phyloP scores from a whole-genome alignment of 352 stramenopile genomes.

The Pythium catenulatum region DNA sequence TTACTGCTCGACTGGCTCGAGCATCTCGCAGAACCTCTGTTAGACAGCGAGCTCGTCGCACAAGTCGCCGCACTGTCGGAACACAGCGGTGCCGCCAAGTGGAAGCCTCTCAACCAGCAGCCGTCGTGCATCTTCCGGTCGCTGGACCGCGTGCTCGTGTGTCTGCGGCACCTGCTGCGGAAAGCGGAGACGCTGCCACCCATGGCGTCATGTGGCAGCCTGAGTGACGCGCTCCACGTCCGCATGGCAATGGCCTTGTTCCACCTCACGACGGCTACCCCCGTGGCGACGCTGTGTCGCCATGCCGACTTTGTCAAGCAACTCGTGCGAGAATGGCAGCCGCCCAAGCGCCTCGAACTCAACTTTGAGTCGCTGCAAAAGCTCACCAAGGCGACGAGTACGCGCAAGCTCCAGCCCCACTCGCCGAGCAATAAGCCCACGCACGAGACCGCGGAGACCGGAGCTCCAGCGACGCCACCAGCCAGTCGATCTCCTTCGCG shows the following conservation, averaged over 20 bases:
- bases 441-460: conserved; percentile 55
- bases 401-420: not conserved
- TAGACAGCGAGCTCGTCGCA: conserved; percentile 64
- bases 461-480: not conserved
- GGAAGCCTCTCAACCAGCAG: conserved; percentile 75
- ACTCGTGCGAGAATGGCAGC: conserved; percentile 76
- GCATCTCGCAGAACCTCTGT: conserved; percentile 78
- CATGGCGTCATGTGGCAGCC: conserved; percentile 11
- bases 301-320: conserved; percentile 71
- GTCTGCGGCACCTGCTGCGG: conserved; percentile 68
- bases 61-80: conserved; percentile 28
- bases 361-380: conserved; percentile 87
- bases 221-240: conserved; percentile 75
- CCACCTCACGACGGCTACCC: conserved; percentile 65
- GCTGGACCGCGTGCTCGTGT: conserved; percentile 81
- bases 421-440: not conserved
- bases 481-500: not conserved
- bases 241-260: conserved; percentile 84
- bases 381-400: conserved; percentile 43
- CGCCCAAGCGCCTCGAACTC: conserved; percentile 80
- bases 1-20: conserved; percentile 91
- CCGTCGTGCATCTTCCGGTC: conserved; percentile 73
- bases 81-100: conserved; percentile 35
- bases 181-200: conserved; percentile 25
- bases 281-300: conserved; percentile 30